Percentiles rank a stretch among this genome's conserved stretches.
phyloP scores from a whole-genome alignment of 176 grass and related monocot genomes.

The Leersia perrieri region DNA sequence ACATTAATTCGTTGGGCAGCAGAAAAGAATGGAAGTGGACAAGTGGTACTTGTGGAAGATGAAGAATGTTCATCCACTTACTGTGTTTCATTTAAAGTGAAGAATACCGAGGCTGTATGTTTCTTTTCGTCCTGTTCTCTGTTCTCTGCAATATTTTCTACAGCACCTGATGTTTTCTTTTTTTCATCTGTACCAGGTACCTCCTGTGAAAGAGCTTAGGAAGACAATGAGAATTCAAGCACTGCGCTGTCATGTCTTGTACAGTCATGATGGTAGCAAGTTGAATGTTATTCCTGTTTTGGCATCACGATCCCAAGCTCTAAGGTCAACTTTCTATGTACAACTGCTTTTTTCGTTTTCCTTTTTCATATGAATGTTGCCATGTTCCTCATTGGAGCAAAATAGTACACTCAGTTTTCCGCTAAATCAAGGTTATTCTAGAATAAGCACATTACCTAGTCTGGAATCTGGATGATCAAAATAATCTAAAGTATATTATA shows the following conservation, averaged over 20 bases:
- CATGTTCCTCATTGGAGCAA: conserved; percentile 20
- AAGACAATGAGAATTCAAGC: conserved; percentile 86
- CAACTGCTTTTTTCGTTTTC: not conserved
- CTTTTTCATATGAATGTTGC: not conserved
- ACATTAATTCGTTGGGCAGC: conserved; percentile 69
- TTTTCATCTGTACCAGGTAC: conserved; percentile 52
- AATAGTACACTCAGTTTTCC: not conserved
- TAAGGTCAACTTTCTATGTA: conserved; percentile 53
- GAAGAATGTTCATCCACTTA: conserved; percentile 64
- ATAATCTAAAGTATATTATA: no score
- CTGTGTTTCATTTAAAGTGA: conserved; percentile 76
- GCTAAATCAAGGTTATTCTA: not conserved
- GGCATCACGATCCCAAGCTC: conserved; percentile 76
- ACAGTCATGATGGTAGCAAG: conserved; percentile 87
- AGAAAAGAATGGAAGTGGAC: conserved; percentile 54
- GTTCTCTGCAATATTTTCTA: not conserved
- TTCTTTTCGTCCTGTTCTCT: conserved; percentile 22
- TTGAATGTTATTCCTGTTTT: conserved; percentile 78
- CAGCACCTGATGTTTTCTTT: conserved; percentile 9
- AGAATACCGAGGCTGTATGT: conserved; percentile 60
- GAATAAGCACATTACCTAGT: not conserved
- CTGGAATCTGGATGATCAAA: not conserved
- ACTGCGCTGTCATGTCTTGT: conserved; percentile 76
- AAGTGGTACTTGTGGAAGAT: conserved; percentile 55
- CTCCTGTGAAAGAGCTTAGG: conserved; percentile 68